These are phyloP conservation scores for Colletotrichum tanaceti DNA, from an alignment of 2,329 filamentous ascomycete genomes.

Conservation along the genomic window DNA sequence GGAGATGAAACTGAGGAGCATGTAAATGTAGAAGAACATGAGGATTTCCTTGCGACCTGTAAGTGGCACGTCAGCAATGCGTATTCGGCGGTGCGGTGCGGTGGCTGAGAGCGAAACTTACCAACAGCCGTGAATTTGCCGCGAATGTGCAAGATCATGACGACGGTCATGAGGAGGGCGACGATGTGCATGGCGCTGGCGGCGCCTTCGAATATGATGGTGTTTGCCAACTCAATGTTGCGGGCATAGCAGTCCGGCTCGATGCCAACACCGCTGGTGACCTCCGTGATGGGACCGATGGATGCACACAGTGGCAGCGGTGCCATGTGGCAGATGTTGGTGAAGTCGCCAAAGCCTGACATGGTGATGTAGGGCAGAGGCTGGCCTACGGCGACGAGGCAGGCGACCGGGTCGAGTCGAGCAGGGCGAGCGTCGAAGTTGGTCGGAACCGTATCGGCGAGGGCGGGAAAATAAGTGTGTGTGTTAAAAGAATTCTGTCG, in stretches of 20 bases:
- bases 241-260: constrained; percentile 92
- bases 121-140: constrained; percentile 98
- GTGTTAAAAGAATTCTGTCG: constrained; percentile 1
- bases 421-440: neutral
- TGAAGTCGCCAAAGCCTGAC: constrained; percentile 94
- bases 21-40: constrained; percentile 97
- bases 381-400: constrained; percentile 27
- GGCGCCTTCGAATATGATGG: constrained; percentile 96
- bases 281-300: constrained; percentile 78
- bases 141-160: constrained; percentile 97
- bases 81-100: neutral
- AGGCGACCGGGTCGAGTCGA: neutral
- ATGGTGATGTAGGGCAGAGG: constrained; percentile 54
- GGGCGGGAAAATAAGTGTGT: neutral
- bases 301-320: constrained; percentile 88
- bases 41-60: constrained; percentile 75
- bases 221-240: constrained; percentile 96
- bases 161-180: constrained; percentile 89
- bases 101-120: constrained; percentile 57
- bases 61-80: neutral
- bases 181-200: constrained; percentile 92
- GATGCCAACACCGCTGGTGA: constrained; percentile 78
- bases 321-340: constrained; percentile 84
- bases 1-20: constrained; percentile 88
- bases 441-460: neutral